Conservation (phyloP, 2,329 filamentous ascomycete genomes). For the Aspergillus brasiliensis region DNA sequence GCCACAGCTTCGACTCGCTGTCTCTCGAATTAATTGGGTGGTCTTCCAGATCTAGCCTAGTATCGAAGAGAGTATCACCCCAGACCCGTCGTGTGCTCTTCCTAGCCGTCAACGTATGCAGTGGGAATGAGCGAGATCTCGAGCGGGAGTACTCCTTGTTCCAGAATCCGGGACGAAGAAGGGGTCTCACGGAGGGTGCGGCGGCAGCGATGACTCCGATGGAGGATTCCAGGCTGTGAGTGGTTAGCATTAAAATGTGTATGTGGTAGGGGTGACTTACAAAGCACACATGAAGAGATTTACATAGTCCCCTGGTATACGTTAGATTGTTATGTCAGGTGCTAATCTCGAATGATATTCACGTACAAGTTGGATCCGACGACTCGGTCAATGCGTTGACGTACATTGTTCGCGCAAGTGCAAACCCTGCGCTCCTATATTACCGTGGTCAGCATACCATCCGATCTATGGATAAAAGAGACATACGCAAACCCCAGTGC, state of each 20-base stretch:
- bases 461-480: neutral
- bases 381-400: neutral
- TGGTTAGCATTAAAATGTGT: neutral
- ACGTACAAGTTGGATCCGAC: neutral
- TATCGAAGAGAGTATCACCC: neutral
- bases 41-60: neutral
- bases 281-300: neutral
- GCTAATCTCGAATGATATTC: neutral
- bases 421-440: neutral
- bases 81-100: neutral
- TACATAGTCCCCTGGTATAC: neutral
- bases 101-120: neutral
- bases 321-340: neutral
- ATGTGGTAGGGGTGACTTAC: neutral
- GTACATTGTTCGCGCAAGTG: neutral
- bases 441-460: too few species aligned
- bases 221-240: neutral
- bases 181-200: neutral
- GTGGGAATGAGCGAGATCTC: neutral
- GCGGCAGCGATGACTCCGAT: neutral
- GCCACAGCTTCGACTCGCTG: neutral
- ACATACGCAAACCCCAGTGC: neutral
- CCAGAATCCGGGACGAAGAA: neutral
- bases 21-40: neutral
- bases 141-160: neutral